Percentiles rank a stretch among this genome's conserved stretches.
Evolutionary conservation across 495 filamentous ascomycete species (phyloP).

Genomic region (Penicillium steckii): DNA sequence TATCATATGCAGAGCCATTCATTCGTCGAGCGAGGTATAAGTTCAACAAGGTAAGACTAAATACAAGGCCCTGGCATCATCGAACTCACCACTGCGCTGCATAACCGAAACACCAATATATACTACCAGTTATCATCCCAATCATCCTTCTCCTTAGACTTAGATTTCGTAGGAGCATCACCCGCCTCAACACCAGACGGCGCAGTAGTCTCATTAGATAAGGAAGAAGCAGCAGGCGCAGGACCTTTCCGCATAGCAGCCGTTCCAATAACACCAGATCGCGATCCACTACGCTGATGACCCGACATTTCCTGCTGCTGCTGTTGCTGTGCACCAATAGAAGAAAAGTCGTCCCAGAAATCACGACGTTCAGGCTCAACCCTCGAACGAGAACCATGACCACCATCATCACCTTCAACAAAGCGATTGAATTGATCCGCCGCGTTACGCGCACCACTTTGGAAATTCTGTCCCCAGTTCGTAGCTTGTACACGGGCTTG

Average conservation of each 20-base stretch:
- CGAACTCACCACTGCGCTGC: background rate
- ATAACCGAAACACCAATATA: constrained; percentile 11
- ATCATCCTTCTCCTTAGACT: constrained; percentile 50
- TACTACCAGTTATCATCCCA: constrained; percentile 67
- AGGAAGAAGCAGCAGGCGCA: constrained; percentile 30
- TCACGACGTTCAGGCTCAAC: constrained; percentile 69
- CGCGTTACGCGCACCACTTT: constrained; percentile 66
- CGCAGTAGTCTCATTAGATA: constrained; percentile 28
- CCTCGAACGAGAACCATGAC: constrained; percentile 8
- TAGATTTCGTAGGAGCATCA: constrained; percentile 31
- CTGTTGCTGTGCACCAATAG: constrained; percentile 54
- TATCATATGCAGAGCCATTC: no score
- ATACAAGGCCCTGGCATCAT: constrained; percentile 12
- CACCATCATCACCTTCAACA: constrained; percentile 63
- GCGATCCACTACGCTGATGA: constrained; percentile 29
- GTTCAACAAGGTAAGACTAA: no score
- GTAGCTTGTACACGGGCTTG: constrained; percentile 73
- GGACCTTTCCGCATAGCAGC: constrained; percentile 64
- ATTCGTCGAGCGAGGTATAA: no score
- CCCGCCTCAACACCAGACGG: constrained; percentile 36
- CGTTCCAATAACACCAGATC: constrained; percentile 63
- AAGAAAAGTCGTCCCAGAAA: constrained; percentile 84
- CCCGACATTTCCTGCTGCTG: constrained; percentile 8
- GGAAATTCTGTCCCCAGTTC: constrained; percentile 60
- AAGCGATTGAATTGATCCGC: constrained; percentile 78